These are phyloP conservation scores for Paracoccidioides brasiliensis DNA, from an alignment of 2,329 filamentous ascomycete species.

Conservation along the genomic window DNA sequence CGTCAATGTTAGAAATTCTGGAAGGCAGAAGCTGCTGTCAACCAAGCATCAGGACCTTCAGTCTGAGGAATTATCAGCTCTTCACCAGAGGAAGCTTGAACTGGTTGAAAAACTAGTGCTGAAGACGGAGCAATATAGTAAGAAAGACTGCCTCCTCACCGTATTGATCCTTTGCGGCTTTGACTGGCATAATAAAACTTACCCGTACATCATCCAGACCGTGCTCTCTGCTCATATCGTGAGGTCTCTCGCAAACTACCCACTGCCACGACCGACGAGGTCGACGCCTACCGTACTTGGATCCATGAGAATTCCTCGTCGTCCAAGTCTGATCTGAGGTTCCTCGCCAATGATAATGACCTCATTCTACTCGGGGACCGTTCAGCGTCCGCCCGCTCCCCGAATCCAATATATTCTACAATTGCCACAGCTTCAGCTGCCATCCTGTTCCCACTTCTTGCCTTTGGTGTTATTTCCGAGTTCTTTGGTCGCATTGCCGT, in stretches of 20 bases:
- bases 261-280: constrained; percentile 34
- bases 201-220: constrained; percentile 17
- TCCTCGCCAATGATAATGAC: constrained; percentile 40
- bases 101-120: constrained; percentile 42
- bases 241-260: constrained; percentile 34
- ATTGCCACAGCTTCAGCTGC: constrained; percentile 38
- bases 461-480: constrained; percentile 45
- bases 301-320: constrained; percentile 39
- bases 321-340: constrained; percentile 38
- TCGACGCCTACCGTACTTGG: constrained; percentile 41
- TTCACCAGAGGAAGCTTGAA: constrained; percentile 42
- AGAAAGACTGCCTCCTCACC: constrained; percentile 13
- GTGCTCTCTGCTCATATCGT: constrained; percentile 34
- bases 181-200: not conserved
- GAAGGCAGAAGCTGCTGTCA: constrained; percentile 24
- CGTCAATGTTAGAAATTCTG: constrained; percentile 16
- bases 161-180: not conserved
- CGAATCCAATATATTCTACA: constrained; percentile 22
- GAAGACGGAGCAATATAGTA: constrained; percentile 51
- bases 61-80: constrained; percentile 38
- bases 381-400: constrained; percentile 8
- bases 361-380: constrained; percentile 20
- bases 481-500: constrained; percentile 47
- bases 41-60: constrained; percentile 33
- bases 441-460: constrained; percentile 45